phyloP scores from a whole-genome alignment of 257 asterid species.

The Petrea volubilis region DNA sequence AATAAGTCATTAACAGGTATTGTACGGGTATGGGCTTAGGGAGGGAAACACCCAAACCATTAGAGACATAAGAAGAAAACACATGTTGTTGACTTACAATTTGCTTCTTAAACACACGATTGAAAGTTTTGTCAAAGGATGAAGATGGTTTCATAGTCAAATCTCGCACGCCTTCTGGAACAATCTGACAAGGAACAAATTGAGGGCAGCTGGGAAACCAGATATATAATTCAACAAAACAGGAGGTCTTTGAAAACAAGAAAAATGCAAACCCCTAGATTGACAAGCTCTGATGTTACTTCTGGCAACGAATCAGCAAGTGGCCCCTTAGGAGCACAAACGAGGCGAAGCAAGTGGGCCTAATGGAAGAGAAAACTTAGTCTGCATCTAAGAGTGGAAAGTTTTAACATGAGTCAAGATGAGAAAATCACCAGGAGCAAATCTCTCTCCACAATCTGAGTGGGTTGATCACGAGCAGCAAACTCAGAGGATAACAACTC shows the following conservation, averaged over 20 bases:
- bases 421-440: slow-evolving; percentile 67
- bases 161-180: slow-evolving; percentile 72
- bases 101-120: slow-evolving; percentile 62
- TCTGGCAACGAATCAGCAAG: slow-evolving; percentile 79
- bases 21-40: no score
- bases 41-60: no score
- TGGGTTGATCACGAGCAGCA: slow-evolving; percentile 40
- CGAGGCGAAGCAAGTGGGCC: slow-evolving; percentile 96
- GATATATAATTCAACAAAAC: neutral
- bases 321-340: slow-evolving; percentile 81
- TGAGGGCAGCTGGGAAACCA: slow-evolving; percentile 24
- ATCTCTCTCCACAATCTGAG: slow-evolving; percentile 64
- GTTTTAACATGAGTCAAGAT: neutral
- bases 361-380: slow-evolving; percentile 34
- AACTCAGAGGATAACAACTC: slow-evolving; percentile 44
- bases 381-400: slow-evolving; percentile 4
- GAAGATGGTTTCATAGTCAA: slow-evolving; percentile 72
- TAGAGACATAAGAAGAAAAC: neutral
- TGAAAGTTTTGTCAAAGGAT: slow-evolving; percentile 67
- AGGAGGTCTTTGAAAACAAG: slow-evolving; percentile 11
- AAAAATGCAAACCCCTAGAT: slow-evolving; percentile 66
- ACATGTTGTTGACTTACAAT: slow-evolving; percentile 50
- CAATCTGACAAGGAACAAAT: slow-evolving; percentile 50
- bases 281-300: slow-evolving; percentile 74
- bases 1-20: no score